Evolutionary conservation across 2,329 filamentous ascomycete genomes (phyloP).

Genomic region (Phaeosphaeria sp.): DNA sequence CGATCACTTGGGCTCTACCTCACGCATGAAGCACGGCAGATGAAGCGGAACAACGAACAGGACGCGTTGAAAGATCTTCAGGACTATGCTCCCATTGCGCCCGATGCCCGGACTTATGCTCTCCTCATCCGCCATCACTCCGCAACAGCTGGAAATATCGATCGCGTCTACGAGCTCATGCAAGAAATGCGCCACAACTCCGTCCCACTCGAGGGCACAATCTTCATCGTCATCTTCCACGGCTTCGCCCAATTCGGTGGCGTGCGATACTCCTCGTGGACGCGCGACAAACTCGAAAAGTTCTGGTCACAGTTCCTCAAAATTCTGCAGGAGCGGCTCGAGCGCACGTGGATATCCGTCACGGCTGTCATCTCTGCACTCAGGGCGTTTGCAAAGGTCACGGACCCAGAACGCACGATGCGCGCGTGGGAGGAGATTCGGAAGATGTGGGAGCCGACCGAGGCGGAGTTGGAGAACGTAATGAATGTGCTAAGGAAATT

Average conservation of each 20-base stretch:
- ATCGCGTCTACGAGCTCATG: conserved; percentile 72
- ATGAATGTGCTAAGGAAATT: conserved; percentile 32
- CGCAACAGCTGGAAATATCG: conserved; percentile 71
- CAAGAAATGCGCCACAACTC: conserved; percentile 76
- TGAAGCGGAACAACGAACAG: conserved; percentile 53
- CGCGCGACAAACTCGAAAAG: conserved; percentile 66
- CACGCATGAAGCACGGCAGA: conserved; percentile 50
- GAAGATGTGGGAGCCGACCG: conserved; percentile 45
- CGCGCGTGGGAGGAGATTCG: conserved; percentile 60
- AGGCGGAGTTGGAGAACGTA: conserved; percentile 40
- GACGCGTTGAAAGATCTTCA: conserved; percentile 69
- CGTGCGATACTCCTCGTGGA: conserved; percentile 73
- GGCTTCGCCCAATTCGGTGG: conserved; percentile 80
- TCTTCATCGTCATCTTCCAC: conserved; percentile 83
- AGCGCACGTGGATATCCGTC: conserved; percentile 37
- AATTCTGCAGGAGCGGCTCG: conserved; percentile 21
- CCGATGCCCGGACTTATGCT: conserved; percentile 79
- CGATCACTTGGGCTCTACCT: conserved; percentile 57
- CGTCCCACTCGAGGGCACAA: conserved; percentile 73
- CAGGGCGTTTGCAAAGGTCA: conserved; percentile 67
- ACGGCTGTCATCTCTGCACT: conserved; percentile 39
- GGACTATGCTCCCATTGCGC: conserved; percentile 68
- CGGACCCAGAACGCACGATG: conserved; percentile 59
- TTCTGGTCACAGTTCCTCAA: conserved; percentile 37
- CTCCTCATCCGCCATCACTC: conserved; percentile 80